Evolutionary conservation across 345 rosid species (phyloP).

Genomic region (Turnera subulata): DNA sequence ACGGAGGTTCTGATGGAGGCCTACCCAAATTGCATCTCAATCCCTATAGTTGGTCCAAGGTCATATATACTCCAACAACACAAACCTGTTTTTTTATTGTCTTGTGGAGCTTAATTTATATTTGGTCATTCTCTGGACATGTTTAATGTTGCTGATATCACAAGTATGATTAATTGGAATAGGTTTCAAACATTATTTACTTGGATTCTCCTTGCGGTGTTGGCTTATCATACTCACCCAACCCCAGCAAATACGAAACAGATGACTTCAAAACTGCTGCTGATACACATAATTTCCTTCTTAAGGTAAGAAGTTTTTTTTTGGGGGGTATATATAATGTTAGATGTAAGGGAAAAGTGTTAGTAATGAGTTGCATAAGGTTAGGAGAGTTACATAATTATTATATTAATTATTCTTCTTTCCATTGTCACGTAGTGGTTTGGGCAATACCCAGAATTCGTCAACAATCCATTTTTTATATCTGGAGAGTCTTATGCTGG

Average conservation of each 20-base stretch:
- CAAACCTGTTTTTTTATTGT: no score
- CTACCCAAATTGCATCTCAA: conserved; percentile 45
- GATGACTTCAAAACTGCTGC: conserved; percentile 42
- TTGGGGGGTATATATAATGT: no score
- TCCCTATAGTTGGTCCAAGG: conserved; percentile 55
- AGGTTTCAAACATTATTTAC: conserved; percentile 57
- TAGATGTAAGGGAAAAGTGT: no score
- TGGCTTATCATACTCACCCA: conserved; percentile 44
- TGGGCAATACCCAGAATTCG: conserved; percentile 37
- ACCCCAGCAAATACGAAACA: conserved; percentile 26
- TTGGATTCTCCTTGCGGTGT: conserved; percentile 62
- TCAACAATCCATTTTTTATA: conserved; percentile 37
- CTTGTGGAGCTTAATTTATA: no score
- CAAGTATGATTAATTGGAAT: neutral
- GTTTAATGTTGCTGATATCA: no score
- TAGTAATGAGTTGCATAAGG: no score
- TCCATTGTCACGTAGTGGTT: conserved; percentile 30
- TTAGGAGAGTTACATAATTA: no score
- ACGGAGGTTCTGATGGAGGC: conserved; percentile 21
- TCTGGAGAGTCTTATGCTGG: conserved; percentile 52
- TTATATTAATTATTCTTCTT: neutral
- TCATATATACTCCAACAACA: no score
- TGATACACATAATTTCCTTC: conserved; percentile 46
- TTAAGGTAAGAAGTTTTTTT: conserved; percentile 50
- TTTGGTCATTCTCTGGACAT: no score